Evolutionary conservation across 2,329 filamentous ascomycete species (phyloP).

Genomic region (Aspergillus sp.): DNA sequence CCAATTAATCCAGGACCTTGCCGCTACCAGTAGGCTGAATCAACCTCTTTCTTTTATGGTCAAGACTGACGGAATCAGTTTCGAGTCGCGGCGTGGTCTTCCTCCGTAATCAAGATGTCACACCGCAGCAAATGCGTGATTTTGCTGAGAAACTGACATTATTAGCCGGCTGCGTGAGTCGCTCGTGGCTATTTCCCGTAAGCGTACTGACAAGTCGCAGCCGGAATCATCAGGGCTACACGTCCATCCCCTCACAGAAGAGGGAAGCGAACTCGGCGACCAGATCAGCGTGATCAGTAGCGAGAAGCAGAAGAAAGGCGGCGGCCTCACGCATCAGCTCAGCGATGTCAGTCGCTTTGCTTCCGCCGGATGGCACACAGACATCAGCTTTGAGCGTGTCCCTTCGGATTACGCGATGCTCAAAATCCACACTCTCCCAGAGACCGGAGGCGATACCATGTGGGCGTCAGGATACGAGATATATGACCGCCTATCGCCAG

Average conservation of each 20-base stretch:
- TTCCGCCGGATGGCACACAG: constrained; percentile 59
- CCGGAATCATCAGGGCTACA: constrained; percentile 59
- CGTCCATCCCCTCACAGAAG: constrained; percentile 64
- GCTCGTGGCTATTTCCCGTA: neutral
- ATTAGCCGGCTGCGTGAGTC: constrained; percentile 47
- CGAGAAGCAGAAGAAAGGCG: constrained; percentile 54
- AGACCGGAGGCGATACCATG: constrained; percentile 64
- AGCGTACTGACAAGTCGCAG: constrained; percentile 37
- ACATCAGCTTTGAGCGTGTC: constrained; percentile 68
- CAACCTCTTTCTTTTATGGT: constrained; percentile 27
- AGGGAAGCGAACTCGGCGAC: constrained; percentile 59
- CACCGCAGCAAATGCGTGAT: constrained; percentile 64
- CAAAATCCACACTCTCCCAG: constrained; percentile 60
- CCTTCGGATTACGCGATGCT: constrained; percentile 68
- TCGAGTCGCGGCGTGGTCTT: constrained; percentile 72
- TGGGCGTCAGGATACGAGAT: constrained; percentile 71
- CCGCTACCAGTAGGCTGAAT: constrained; percentile 62
- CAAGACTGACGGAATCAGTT: constrained; percentile 49
- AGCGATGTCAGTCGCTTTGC: constrained; percentile 41
- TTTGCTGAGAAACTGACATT: constrained; percentile 52
- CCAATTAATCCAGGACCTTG: constrained; percentile 66
- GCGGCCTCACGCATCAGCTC: constrained; percentile 37
- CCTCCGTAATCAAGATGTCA: constrained; percentile 68
- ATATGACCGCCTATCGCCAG: constrained; percentile 64
- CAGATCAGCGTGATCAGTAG: constrained; percentile 69